A percentile compares a stretch with the other conserved stretches of the same genome.
Evolutionary conservation across 176 grass and related monocot genomes (phyloP).

Genomic region (Oryza rufipogon): DNA sequence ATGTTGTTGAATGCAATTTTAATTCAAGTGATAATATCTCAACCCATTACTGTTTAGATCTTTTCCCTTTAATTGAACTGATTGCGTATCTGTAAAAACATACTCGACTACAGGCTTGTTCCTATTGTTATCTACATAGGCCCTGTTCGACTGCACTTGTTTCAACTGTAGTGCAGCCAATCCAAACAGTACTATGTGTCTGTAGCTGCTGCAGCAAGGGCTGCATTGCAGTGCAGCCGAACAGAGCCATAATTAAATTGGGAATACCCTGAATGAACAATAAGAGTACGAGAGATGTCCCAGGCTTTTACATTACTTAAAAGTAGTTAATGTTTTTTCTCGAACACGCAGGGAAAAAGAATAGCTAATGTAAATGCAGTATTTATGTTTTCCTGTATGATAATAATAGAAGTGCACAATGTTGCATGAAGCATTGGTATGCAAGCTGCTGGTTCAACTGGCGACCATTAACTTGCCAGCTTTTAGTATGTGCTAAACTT

Average conservation of each 20-base stretch:
- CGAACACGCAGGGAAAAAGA: too few relatives aligned
- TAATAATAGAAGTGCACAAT: background rate
- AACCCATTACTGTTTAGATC: background rate
- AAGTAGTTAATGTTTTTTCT: too few relatives aligned
- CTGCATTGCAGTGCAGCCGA: too few relatives aligned
- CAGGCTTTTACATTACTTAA: background rate
- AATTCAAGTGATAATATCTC: slow-evolving; percentile 12
- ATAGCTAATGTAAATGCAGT: background rate
- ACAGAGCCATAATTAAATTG: background rate
- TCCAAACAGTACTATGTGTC: too few relatives aligned
- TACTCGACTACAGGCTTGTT: slow-evolving; percentile 8
- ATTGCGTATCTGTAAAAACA: background rate
- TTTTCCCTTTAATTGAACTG: background rate
- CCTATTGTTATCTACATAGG: slow-evolving; percentile 16
- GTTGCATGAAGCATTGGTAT: background rate
- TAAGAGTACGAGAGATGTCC: background rate
- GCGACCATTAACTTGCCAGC: slow-evolving; percentile 11
- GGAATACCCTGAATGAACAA: background rate
- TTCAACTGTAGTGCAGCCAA: too few relatives aligned
- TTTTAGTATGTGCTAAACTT: slow-evolving; percentile 5
- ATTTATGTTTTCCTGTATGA: slow-evolving; percentile 1
- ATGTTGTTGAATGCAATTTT: slow-evolving; percentile 7
- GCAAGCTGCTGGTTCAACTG: slow-evolving; percentile 17
- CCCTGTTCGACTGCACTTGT: too few relatives aligned
- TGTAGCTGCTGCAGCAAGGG: too few relatives aligned